Evolutionary conservation across 1,139 yeast genomes (phyloP).

Genomic region (Ashbya aceris): DNA sequence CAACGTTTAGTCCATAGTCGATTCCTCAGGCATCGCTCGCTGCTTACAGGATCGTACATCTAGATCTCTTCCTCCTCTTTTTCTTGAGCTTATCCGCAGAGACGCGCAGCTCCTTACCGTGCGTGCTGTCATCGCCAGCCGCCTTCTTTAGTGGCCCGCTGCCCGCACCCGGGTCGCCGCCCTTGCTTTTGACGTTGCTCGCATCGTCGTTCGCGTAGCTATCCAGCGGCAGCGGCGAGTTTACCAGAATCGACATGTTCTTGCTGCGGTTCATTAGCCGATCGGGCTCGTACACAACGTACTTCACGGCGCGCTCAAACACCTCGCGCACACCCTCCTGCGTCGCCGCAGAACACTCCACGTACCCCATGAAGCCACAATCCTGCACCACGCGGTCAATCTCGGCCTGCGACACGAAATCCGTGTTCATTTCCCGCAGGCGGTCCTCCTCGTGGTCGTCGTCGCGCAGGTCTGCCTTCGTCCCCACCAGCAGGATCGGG

Average conservation of each 20-base stretch:
- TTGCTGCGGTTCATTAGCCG: slow-evolving; percentile 6
- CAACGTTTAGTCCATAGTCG: too few species aligned
- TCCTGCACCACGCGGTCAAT: slow-evolving; percentile 64
- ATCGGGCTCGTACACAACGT: slow-evolving; percentile 53
- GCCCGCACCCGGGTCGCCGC: too few species aligned
- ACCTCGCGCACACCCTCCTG: slow-evolving; percentile 79
- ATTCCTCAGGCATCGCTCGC: not conserved
- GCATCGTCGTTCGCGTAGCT: too few species aligned
- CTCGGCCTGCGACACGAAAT: slow-evolving; percentile 55
- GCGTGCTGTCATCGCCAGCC: slow-evolving; percentile 5
- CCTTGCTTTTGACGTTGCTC: slow-evolving; percentile 4
- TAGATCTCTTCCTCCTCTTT: slow-evolving; percentile 28
- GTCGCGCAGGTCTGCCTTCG: slow-evolving; percentile 77
- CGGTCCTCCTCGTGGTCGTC: slow-evolving; percentile 70
- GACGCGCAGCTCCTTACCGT: not conserved
- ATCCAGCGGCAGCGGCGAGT: too few species aligned
- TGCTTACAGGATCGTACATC: slow-evolving; percentile 30
- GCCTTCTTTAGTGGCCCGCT: not conserved
- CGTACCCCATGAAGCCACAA: slow-evolving; percentile 61
- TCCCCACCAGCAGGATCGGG: slow-evolving; percentile 72
- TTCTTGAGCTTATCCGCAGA: slow-evolving; percentile 7
- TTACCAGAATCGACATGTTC: too few species aligned
- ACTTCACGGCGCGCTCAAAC: slow-evolving; percentile 71
- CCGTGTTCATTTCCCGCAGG: slow-evolving; percentile 49
- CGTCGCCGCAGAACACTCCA: slow-evolving; percentile 91